Evolutionary conservation across 345 rosid genomes (phyloP), one percentile per base, ranked within the genome.

Genomic region (Eucalyptus pauciflora): DNA sequence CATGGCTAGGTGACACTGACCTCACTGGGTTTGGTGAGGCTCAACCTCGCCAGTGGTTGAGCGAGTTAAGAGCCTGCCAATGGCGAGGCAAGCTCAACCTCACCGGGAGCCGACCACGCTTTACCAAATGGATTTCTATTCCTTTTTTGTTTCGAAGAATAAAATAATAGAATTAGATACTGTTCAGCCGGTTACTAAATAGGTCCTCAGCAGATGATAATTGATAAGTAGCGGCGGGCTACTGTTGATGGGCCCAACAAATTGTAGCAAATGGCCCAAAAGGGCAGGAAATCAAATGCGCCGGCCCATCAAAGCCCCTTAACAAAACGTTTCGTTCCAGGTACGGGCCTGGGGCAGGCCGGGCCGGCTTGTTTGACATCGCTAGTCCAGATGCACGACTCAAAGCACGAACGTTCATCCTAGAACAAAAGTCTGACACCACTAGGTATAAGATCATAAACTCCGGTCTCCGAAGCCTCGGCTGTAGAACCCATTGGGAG

Each of bases 91-190:
- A 52, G 58, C 58, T 52, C 5, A 2, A 4, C 58, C 24, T 52
- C 5, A 20, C 1, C 1, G 0, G 24, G 25, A 8, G 58, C 10
- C 1, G 9, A 0, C 5, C 25, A 52, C 25, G 0, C 2, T 52
- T 20, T 56, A 24, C 3, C 29, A 56, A 56, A 56, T 2, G 13
- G 1, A 56, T 24, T 2, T 56, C 3, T 24, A 56, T 25, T 22
- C 12, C 24, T 9, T 51, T 56, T 56, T 56, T 56, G 20, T 56
- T 56, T 3, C 2, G 5, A 4, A 56, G 5, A 56, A 22, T 2
- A 52, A 52, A 52, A 18, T 52, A 52, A 52, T 52, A 18, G 25
- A 52, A 52, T 52, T 52, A 18, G 24, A 52, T 52, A 18, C 10
- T 52, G 22, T 52, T 52, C 10, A 7, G 10, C 8, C 24, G 1